These are phyloP conservation scores for Tuber melanosporum DNA, from an alignment of 495 filamentous ascomycete species.

Conservation along the genomic window DNA sequence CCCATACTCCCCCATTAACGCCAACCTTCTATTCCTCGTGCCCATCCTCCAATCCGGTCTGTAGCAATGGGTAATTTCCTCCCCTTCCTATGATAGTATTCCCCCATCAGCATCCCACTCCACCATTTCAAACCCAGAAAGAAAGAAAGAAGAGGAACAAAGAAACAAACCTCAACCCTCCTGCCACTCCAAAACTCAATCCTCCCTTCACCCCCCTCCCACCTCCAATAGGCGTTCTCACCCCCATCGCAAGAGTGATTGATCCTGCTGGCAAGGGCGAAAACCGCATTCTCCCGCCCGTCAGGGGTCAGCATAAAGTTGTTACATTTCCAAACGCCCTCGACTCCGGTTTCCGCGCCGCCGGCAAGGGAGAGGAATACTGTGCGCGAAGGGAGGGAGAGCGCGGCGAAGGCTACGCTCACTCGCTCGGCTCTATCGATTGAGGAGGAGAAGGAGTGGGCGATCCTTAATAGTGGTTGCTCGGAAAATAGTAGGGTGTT, in stretches of 20 bases:
- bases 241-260: slow-evolving; percentile 39
- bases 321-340: slow-evolving; percentile 37
- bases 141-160: not conserved
- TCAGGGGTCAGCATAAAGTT: slow-evolving; percentile 33
- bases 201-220: slow-evolving; percentile 22
- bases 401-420: slow-evolving; percentile 12
- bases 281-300: slow-evolving; percentile 30
- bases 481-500: slow-evolving; percentile 32
- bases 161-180: slow-evolving; percentile 28
- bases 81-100: slow-evolving; percentile 22
- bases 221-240: slow-evolving; percentile 36
- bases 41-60: slow-evolving; percentile 41
- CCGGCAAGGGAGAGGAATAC: slow-evolving; percentile 1
- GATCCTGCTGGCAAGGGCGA: slow-evolving; percentile 30
- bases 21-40: slow-evolving; percentile 32
- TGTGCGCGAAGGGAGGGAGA: slow-evolving; percentile 7
- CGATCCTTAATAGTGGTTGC: slow-evolving; percentile 22
- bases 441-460: slow-evolving; percentile 7
- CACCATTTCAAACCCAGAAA: not conserved
- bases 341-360: slow-evolving; percentile 14
- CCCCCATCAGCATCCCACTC: slow-evolving; percentile 11
- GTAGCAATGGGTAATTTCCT: slow-evolving; percentile 40
- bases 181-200: slow-evolving; percentile 35
- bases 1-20: slow-evolving; percentile 35
- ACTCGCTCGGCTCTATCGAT: slow-evolving; percentile 15